Percentiles rank a stretch among this genome's conserved stretches.
These are phyloP conservation scores for Pterulicium gracile DNA, from an alignment of 1,284 basidiomycete genomes.

Conservation along the genomic window DNA sequence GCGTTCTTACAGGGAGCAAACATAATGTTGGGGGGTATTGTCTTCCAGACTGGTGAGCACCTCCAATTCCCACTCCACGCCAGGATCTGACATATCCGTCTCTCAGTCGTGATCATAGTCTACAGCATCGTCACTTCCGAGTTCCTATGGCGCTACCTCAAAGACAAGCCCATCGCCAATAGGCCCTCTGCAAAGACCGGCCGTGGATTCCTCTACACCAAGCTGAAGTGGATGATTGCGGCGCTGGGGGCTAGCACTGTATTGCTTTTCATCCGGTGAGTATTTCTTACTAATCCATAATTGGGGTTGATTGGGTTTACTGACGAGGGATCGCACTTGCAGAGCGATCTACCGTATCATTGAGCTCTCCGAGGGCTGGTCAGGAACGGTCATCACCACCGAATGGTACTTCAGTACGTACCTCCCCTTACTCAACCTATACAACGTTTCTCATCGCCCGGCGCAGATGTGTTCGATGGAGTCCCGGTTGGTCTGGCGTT, in stretches of 20 bases:
- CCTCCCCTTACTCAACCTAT: not conserved
- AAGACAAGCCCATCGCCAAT: slow-evolving; percentile 9
- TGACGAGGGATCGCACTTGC: not conserved
- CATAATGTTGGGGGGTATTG: slow-evolving; percentile 37
- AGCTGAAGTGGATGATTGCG: slow-evolving; percentile 8
- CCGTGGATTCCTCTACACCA: not conserved
- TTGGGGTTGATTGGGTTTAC: slow-evolving; percentile 1
- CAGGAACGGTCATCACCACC: slow-evolving; percentile 10
- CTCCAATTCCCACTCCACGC: slow-evolving; percentile 6
- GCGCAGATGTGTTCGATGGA: slow-evolving; percentile 1
- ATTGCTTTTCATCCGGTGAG: slow-evolving; percentile 11
- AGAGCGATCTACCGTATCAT: slow-evolving; percentile 7
- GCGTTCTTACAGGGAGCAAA: slow-evolving; percentile 20
- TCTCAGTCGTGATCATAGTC: slow-evolving; percentile 16
- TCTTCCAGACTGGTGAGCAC: slow-evolving; percentile 30
- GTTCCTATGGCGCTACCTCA: slow-evolving; percentile 12
- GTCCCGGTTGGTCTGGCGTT: not conserved
- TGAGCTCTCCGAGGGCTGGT: slow-evolving; percentile 11
- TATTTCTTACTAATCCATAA: too few relatives aligned
- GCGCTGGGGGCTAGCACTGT: slow-evolving; percentile 10
- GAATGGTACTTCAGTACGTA: slow-evolving; percentile 12
- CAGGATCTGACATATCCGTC: not conserved
- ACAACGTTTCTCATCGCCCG: not conserved
- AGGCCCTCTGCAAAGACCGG: not conserved
- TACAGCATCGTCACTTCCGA: slow-evolving; percentile 12